Conservation (phyloP, 2,329 filamentous ascomycete genomes). For the Paraphoma sp. region DNA sequence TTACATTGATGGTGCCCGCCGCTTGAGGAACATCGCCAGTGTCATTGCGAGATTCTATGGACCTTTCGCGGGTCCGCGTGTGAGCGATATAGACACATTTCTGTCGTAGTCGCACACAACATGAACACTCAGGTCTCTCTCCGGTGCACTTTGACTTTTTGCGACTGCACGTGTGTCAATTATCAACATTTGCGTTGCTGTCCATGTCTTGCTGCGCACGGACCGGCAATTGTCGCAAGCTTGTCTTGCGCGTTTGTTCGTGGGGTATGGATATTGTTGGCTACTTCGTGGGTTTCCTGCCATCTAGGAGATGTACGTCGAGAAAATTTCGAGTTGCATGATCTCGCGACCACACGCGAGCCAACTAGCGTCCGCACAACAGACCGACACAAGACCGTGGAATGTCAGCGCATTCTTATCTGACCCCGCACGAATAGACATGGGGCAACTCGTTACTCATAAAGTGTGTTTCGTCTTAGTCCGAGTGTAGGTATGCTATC, state of each 20-base stretch:
- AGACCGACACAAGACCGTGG: too few species aligned
- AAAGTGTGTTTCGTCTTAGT: too few species aligned
- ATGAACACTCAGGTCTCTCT: slow-evolving; percentile 10
- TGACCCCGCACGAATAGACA: too few species aligned
- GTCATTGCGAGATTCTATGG: background rate
- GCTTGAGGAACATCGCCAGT: background rate
- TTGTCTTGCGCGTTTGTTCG: slow-evolving; percentile 7
- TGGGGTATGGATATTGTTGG: background rate
- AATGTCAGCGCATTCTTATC: too few species aligned
- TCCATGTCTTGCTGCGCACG: background rate
- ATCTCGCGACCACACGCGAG: background rate
- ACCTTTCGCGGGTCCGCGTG: too few species aligned
- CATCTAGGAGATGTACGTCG: slow-evolving; percentile 2
- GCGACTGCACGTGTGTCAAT: slow-evolving; percentile 7
- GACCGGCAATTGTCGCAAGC: slow-evolving; percentile 13
- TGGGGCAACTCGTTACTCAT: too few species aligned
- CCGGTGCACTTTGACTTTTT: slow-evolving; percentile 12
- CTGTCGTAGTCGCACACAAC: slow-evolving; percentile 11
- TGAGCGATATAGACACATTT: slow-evolving; percentile 7
- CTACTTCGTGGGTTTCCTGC: background rate
- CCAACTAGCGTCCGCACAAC: too few species aligned
- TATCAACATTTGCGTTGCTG: background rate
- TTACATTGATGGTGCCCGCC: background rate
- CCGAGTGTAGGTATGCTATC: too few species aligned
- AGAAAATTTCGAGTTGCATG: background rate